These are phyloP conservation scores for Fusarium denticulatum DNA, from an alignment of 2,329 filamentous ascomycete species.

Conservation along the genomic window DNA sequence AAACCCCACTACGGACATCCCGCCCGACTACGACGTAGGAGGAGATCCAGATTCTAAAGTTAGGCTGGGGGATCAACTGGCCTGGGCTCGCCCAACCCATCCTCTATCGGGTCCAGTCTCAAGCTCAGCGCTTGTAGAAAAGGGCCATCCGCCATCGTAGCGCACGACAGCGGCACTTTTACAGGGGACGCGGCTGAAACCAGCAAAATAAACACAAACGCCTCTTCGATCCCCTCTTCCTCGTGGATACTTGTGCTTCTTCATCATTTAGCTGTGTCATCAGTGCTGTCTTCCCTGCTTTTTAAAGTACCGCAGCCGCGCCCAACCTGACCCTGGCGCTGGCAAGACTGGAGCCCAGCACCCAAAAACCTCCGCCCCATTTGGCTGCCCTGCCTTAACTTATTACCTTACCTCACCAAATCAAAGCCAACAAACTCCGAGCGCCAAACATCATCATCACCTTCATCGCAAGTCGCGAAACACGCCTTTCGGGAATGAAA, in stretches of 20 bases:
- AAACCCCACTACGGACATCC: conserved; percentile 36
- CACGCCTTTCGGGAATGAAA: neutral
- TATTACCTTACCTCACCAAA: conserved; percentile 1
- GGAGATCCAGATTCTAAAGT: conserved; percentile 20
- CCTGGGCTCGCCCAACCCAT: conserved; percentile 10
- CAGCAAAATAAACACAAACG: conserved; percentile 31
- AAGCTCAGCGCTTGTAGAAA: conserved; percentile 5
- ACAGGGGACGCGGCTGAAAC: conserved; percentile 34
- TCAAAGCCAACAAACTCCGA: conserved; percentile 24
- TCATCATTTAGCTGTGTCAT: conserved; percentile 16
- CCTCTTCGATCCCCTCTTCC: conserved; percentile 3
- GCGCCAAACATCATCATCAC: conserved; percentile 25
- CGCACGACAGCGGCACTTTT: conserved; percentile 12
- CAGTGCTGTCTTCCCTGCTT: conserved; percentile 19
- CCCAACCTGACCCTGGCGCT: conserved; percentile 21
- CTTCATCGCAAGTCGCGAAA: conserved; percentile 22
- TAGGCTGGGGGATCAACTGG: conserved; percentile 30
- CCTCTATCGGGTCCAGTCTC: neutral
- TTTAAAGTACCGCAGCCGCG: conserved; percentile 32
- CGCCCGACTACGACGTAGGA: conserved; percentile 30
- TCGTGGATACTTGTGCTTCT: conserved; percentile 22
- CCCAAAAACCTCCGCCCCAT: conserved; percentile 31
- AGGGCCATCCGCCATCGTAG: conserved; percentile 8
- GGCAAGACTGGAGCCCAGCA: conserved; percentile 3
- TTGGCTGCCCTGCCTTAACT: conserved; percentile 27